Conservation (phyloP, 2,329 filamentous ascomycete species). For the Phyllosticta citrichinensis region DNA sequence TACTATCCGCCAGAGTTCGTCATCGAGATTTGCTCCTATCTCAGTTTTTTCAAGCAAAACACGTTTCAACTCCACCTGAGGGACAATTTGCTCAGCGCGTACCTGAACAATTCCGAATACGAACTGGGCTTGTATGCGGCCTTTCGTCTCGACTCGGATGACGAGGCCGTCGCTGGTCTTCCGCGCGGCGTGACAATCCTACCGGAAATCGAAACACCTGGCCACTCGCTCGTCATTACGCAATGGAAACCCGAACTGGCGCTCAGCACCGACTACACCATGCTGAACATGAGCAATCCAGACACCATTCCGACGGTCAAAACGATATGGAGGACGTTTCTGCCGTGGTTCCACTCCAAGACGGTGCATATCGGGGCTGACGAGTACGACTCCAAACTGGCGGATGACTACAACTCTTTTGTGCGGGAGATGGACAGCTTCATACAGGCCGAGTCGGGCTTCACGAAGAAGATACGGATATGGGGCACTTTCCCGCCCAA, state of each 20-base stretch:
- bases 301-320: slow-evolving; percentile 27
- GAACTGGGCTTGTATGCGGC: slow-evolving; percentile 44
- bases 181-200: slow-evolving; percentile 26
- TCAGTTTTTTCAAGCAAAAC: slow-evolving; percentile 53
- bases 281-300: slow-evolving; percentile 27
- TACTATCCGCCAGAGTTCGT: slow-evolving; percentile 47
- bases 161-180: slow-evolving; percentile 37
- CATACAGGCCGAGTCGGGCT: slow-evolving; percentile 20
- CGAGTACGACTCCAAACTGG: slow-evolving; percentile 25
- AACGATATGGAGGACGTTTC: slow-evolving; percentile 27
- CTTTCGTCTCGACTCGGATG: slow-evolving; percentile 45
- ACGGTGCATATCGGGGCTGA: slow-evolving; percentile 30
- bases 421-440: slow-evolving; percentile 27
- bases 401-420: slow-evolving; percentile 28
- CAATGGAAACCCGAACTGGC: slow-evolving; percentile 32
- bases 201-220: slow-evolving; percentile 29
- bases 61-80: slow-evolving; percentile 49
- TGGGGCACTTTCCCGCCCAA: slow-evolving; percentile 38
- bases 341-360: slow-evolving; percentile 30
- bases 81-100: slow-evolving; percentile 37
- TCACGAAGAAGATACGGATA: slow-evolving; percentile 22
- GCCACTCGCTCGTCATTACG: slow-evolving; percentile 27
- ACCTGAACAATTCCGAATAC: slow-evolving; percentile 35
- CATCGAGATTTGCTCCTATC: slow-evolving; percentile 48
- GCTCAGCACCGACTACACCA: slow-evolving; percentile 25